Percentiles rank a stretch among this genome's conserved stretches.
Evolutionary conservation across 129 eudicot species (phyloP).

Genomic region (Tanacetum coccineum): DNA sequence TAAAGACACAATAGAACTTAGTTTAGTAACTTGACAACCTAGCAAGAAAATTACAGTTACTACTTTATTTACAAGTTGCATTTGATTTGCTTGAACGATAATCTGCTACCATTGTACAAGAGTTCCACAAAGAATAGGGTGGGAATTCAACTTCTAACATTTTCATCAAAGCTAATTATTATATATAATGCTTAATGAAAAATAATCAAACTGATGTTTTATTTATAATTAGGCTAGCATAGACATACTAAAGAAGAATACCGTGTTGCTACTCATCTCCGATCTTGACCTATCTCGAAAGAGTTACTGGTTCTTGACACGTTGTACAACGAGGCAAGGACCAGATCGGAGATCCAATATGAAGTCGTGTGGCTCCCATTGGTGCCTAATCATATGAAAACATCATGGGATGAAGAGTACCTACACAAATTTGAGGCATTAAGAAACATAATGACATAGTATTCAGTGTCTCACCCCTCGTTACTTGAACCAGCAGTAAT

Average conservation of each 20-base stretch:
- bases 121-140: no score
- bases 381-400: conserved; percentile 27
- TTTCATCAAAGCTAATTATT: no score
- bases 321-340: conserved; percentile 50
- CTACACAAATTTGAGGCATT: conserved; percentile 40
- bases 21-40: no score
- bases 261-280: neutral
- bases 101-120: no score
- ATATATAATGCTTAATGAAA: no score
- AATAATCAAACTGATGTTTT: no score
- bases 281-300: neutral
- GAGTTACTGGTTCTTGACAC: conserved; percentile 57
- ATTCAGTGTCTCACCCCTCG: conserved; percentile 65
- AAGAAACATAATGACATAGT: conserved; percentile 72
- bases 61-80: no score
- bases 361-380: conserved; percentile 88
- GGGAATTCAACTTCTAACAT: no score
- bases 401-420: conserved; percentile 34
- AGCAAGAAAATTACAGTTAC: no score
- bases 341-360: conserved; percentile 48
- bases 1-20: no score
- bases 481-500: conserved; percentile 61
- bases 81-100: no score
- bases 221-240: no score
- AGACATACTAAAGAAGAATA: conserved; percentile 27